phyloP scores from a whole-genome alignment of 352 stramenopile species.

The Phytophthora hibernalis region DNA sequence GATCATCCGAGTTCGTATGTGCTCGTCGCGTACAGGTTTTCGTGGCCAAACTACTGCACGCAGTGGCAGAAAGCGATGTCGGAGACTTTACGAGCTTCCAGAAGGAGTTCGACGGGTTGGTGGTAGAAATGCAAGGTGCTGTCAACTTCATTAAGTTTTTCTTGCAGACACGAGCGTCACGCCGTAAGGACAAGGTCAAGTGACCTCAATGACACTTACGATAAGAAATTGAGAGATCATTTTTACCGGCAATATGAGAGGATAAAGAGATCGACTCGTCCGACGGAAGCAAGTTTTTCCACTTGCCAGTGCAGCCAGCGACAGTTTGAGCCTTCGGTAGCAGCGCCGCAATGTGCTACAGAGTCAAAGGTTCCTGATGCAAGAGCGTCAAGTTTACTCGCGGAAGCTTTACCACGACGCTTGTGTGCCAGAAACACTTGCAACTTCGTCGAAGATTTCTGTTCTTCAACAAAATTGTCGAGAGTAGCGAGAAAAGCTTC shows the following conservation, averaged over 20 bases:
- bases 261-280: conserved; percentile 17
- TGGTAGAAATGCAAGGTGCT: conserved; percentile 35
- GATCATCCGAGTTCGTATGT: conserved; percentile 77
- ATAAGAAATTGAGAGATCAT: no score
- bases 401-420: conserved; percentile 45
- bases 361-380: conserved; percentile 15
- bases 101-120: conserved; percentile 31
- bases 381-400: conserved; percentile 35
- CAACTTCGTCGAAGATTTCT: not conserved
- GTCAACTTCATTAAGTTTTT: conserved; percentile 43
- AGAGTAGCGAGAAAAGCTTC: conserved; percentile 53
- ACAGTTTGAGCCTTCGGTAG: conserved; percentile 11
- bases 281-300: conserved; percentile 20
- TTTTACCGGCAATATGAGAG: not conserved
- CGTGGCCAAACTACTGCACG: conserved; percentile 64
- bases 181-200: conserved; percentile 18
- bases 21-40: conserved; percentile 70
- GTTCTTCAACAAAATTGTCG: conserved; percentile 2
- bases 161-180: conserved; percentile 21
- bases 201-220: no score
- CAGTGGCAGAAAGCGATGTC: conserved; percentile 57
- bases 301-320: conserved; percentile 33
- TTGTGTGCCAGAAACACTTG: conserved; percentile 63
- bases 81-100: conserved; percentile 39
- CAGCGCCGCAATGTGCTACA: not conserved